Evolutionary conservation across 345 rosid species (phyloP).

Genomic region (Aquilaria sinensis): DNA sequence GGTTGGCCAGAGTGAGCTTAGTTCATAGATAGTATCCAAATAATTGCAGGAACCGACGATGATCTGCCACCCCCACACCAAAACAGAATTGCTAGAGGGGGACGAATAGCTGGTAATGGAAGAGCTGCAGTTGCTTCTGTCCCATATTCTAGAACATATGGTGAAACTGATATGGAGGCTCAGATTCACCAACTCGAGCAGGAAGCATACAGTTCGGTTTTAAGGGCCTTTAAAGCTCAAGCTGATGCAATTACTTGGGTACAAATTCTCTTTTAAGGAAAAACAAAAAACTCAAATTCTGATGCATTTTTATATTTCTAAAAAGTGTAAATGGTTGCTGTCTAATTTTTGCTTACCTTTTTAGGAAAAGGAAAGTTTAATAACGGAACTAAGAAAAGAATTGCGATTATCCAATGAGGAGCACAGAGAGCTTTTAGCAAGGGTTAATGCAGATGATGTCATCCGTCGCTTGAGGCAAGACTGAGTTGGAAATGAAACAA

Average conservation of each 20-base stretch:
- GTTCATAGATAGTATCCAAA: background rate
- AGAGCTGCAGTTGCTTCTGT: slow-evolving; percentile 43
- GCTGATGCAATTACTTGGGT: slow-evolving; percentile 97
- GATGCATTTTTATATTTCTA: slow-evolving; percentile 10
- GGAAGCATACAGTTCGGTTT: slow-evolving; percentile 74
- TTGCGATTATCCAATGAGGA: slow-evolving; percentile 79
- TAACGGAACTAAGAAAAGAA: slow-evolving; percentile 83
- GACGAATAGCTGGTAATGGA: slow-evolving; percentile 58
- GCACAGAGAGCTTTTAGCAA: slow-evolving; percentile 77
- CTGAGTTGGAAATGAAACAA: slow-evolving; percentile 1
- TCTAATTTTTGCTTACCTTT: slow-evolving; percentile 23
- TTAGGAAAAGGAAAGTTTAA: slow-evolving; percentile 86
- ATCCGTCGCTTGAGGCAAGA: slow-evolving; percentile 66
- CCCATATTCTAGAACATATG: slow-evolving; percentile 63
- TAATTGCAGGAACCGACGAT: slow-evolving; percentile 74
- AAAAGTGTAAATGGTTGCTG: slow-evolving; percentile 26
- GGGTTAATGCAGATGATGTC: slow-evolving; percentile 68
- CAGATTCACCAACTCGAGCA: slow-evolving; percentile 86
- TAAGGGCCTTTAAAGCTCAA: slow-evolving; percentile 93
- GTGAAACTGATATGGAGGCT: slow-evolving; percentile 78
- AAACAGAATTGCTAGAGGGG: slow-evolving; percentile 56
- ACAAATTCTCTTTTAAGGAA: slow-evolving; percentile 15
- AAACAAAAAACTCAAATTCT: slow-evolving; percentile 17
- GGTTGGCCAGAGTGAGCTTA: background rate
- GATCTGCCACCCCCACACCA: slow-evolving; percentile 78